Evolutionary conservation across 2,329 filamentous ascomycete genomes (phyloP).

Genomic region (Botrytis deweyae): DNA sequence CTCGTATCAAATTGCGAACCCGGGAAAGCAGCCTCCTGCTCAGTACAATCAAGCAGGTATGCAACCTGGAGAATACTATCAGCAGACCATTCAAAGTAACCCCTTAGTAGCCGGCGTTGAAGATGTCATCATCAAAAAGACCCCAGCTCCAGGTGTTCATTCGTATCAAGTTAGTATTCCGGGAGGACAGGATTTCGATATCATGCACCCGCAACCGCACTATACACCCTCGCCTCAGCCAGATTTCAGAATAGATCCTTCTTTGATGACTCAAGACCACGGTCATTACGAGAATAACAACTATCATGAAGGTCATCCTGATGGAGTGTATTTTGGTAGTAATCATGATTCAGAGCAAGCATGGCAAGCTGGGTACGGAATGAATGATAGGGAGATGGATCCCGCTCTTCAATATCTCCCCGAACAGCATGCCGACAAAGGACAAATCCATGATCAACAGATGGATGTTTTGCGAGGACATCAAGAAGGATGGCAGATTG

Average conservation of each 20-base stretch:
- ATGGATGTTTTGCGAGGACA: conserved; percentile 35
- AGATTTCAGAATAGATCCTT: conserved; percentile 36
- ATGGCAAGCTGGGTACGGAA: conserved; percentile 26
- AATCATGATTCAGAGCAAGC: conserved; percentile 30
- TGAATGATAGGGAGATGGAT: conserved; percentile 26
- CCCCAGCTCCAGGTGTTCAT: conserved; percentile 38
- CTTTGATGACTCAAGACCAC: conserved; percentile 32
- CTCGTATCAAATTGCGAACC: conserved; percentile 53
- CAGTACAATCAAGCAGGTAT: conserved; percentile 46
- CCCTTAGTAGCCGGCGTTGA: conserved; percentile 37
- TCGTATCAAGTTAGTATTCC: conserved; percentile 42
- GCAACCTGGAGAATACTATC: conserved; percentile 51
- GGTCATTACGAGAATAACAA: conserved; percentile 28
- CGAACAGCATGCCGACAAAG: conserved; percentile 28
- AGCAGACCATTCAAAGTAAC: conserved; percentile 39
- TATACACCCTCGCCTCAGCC: conserved; percentile 17
- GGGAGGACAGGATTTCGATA: conserved; percentile 39
- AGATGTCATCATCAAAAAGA: conserved; percentile 47
- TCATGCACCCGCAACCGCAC: conserved; percentile 30
- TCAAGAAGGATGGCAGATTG: conserved; percentile 39
- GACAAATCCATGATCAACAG: conserved; percentile 37
- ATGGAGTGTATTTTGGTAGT: conserved; percentile 31
- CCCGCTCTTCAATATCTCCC: conserved; percentile 31
- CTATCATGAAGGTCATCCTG: conserved; percentile 24
- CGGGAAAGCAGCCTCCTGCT: conserved; percentile 48